Evolutionary conservation across 495 filamentous ascomycete genomes (phyloP).

Genomic region (Tirmania nivea): DNA sequence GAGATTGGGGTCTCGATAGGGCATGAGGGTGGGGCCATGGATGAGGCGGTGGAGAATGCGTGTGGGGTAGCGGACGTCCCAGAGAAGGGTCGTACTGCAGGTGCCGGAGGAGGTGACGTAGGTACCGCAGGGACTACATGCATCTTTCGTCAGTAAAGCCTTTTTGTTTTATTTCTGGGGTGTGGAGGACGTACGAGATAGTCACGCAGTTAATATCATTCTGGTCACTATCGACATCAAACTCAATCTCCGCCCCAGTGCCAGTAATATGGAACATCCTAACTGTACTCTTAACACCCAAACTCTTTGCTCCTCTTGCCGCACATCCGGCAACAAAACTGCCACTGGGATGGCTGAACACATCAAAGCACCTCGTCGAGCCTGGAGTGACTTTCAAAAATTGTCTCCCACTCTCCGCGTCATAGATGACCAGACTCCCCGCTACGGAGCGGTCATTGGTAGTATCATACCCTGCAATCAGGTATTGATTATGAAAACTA

Average conservation of each 20-base stretch:
- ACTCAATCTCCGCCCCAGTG: constrained; percentile 5
- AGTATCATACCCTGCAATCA: constrained; percentile 13
- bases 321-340: constrained; percentile 11
- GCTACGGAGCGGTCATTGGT: not conserved
- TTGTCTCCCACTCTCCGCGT: constrained; percentile 3
- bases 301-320: constrained; percentile 20
- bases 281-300: constrained; percentile 2
- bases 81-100: constrained; percentile 61
- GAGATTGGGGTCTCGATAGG: constrained; percentile 30
- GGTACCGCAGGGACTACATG: constrained; percentile 18
- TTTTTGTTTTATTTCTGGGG: no score
- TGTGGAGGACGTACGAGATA: constrained; percentile 29
- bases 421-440: not conserved
- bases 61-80: constrained; percentile 44
- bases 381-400: constrained; percentile 23
- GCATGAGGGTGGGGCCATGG: constrained; percentile 47
- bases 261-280: not conserved
- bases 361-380: constrained; percentile 28
- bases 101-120: constrained; percentile 72
- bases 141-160: no score
- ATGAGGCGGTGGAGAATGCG: constrained; percentile 40
- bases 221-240: constrained; percentile 47
- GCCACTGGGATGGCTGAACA: constrained; percentile 20
- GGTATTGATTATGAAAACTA: constrained; percentile 1
- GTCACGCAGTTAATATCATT: constrained; percentile 74